A percentile compares a stretch with the other conserved stretches of the same genome.
Conservation (phyloP, 2,329 filamentous ascomycete species). For the Cytospora schulzeri region DNA sequence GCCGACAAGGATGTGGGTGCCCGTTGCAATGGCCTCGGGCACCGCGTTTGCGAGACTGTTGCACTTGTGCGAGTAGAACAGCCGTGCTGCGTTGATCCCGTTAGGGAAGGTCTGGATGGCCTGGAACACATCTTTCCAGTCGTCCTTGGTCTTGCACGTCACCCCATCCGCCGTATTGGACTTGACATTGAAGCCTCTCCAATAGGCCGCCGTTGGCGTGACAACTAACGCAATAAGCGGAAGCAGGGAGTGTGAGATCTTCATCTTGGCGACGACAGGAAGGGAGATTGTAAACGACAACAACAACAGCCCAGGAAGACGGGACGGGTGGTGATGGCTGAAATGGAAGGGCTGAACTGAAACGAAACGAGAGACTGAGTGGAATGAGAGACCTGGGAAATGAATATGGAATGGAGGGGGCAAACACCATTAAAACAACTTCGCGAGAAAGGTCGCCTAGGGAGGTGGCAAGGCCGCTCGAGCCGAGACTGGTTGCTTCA, state of each 20-base stretch:
- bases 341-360: background rate
- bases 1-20: conserved; percentile 78
- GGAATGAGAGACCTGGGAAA: background rate
- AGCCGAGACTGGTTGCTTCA: background rate
- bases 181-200: conserved; percentile 12
- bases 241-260: background rate
- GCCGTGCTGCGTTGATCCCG: conserved; percentile 14
- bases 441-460: background rate
- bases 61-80: conserved; percentile 15
- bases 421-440: background rate
- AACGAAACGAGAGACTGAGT: background rate
- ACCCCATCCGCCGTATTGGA: conserved; percentile 1
- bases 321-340: background rate
- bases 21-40: conserved; percentile 78
- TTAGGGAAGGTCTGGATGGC: conserved; percentile 12
- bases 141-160: background rate
- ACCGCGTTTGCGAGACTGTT: conserved; percentile 10
- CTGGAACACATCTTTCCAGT: background rate
- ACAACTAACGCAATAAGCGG: background rate
- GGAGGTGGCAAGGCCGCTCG: background rate
- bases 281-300: background rate
- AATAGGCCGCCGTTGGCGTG: background rate
- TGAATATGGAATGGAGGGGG: background rate
- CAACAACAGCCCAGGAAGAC: background rate
- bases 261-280: background rate